These are phyloP conservation scores for Pseudomassariella vexata DNA, from an alignment of 2,329 filamentous ascomycete species.

Conservation along the genomic window DNA sequence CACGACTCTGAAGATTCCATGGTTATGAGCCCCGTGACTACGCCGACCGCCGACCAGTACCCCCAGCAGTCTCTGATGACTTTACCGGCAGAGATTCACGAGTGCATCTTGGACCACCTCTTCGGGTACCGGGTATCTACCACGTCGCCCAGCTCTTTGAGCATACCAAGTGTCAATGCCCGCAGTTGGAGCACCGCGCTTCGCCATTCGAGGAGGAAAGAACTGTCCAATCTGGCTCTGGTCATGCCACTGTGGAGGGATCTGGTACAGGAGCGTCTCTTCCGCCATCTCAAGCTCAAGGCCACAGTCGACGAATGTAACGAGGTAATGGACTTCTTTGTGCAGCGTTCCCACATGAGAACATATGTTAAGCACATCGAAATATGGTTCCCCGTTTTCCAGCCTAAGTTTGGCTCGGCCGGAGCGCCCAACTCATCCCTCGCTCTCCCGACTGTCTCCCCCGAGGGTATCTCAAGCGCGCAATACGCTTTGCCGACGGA, in stretches of 20 bases:
- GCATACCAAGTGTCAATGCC: slow-evolving; percentile 43
- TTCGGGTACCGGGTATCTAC: slow-evolving; percentile 64
- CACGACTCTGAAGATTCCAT: slow-evolving; percentile 20
- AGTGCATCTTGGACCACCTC: slow-evolving; percentile 64
- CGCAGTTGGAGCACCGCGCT: slow-evolving; percentile 60
- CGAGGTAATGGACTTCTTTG: slow-evolving; percentile 57
- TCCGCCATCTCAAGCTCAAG: slow-evolving; percentile 71
- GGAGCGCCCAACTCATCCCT: slow-evolving; percentile 35
- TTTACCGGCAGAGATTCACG: slow-evolving; percentile 66
- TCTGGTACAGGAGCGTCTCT: slow-evolving; percentile 66
- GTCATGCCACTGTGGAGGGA: slow-evolving; percentile 59
- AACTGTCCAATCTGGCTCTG: slow-evolving; percentile 60
- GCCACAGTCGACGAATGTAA: slow-evolving; percentile 59
- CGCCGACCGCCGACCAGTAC: slow-evolving; percentile 17
- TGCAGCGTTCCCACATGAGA: slow-evolving; percentile 50
- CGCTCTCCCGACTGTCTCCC: slow-evolving; percentile 45
- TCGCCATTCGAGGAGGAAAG: slow-evolving; percentile 61
- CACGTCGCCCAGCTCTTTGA: slow-evolving; percentile 48
- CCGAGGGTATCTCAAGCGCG: slow-evolving; percentile 49
- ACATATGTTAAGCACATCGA: slow-evolving; percentile 66
- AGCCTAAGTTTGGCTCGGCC: slow-evolving; percentile 44
- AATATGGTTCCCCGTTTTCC: slow-evolving; percentile 72
- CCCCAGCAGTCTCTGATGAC: slow-evolving; percentile 37
- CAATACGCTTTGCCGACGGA: slow-evolving; percentile 55
- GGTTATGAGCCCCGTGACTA: slow-evolving; percentile 17